Percentiles rank a stretch among this genome's conserved stretches.
These are phyloP conservation scores for Cairneyella variabilis DNA, from an alignment of 495 filamentous ascomycete species.

Conservation along the genomic window DNA sequence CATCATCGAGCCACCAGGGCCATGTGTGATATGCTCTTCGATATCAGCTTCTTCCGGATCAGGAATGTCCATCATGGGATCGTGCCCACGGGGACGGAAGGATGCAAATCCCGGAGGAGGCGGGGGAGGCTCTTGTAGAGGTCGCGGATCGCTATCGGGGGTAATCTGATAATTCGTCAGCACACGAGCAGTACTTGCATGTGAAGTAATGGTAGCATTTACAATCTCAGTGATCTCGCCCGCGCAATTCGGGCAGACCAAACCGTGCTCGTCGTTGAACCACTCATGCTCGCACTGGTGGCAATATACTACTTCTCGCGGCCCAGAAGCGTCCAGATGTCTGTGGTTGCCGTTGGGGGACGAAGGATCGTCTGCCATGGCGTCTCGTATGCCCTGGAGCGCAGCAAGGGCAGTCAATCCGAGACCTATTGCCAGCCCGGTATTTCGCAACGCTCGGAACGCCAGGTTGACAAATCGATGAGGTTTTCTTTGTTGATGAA, in stretches of 20 bases:
- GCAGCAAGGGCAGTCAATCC: conserved; percentile 44
- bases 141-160: conserved; percentile 35
- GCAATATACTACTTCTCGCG: conserved; percentile 73
- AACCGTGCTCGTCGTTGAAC: conserved; percentile 61
- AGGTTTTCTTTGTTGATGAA: background rate
- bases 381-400: conserved; percentile 37
- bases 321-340: conserved; percentile 36
- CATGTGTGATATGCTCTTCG: conserved; percentile 41
- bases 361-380: conserved; percentile 31
- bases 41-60: conserved; percentile 46
- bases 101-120: conserved; percentile 27
- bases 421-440: conserved; percentile 45
- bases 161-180: conserved; percentile 35
- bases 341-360: background rate
- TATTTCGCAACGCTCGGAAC: conserved; percentile 41
- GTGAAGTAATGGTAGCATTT: conserved; percentile 27
- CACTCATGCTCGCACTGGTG: conserved; percentile 77
- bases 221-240: conserved; percentile 86
- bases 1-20: conserved; percentile 42
- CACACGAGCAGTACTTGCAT: background rate
- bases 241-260: conserved; percentile 72
- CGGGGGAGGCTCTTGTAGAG: conserved; percentile 35
- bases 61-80: conserved; percentile 26
- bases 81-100: conserved; percentile 29
- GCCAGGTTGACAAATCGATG: conserved; percentile 35